Evolutionary conservation across 1,139 yeast species (phyloP).

Genomic region (Meyerozyma smithsonii): DNA sequence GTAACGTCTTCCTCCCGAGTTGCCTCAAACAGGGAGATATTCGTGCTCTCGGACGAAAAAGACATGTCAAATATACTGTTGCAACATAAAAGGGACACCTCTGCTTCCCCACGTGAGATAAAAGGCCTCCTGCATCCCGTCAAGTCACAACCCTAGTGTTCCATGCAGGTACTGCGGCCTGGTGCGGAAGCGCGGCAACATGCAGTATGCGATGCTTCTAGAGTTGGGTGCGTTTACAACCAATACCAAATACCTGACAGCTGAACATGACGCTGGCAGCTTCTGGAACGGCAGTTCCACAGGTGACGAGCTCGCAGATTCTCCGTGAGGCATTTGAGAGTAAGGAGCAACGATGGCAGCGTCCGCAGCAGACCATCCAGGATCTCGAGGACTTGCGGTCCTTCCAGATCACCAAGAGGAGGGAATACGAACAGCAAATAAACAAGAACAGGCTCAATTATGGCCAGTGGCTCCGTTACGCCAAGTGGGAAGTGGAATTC

Average conservation of each 20-base stretch:
- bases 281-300: conserved; percentile 4
- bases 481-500: conserved; percentile 79
- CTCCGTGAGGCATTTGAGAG: conserved; percentile 33
- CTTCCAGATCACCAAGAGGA: conserved; percentile 68
- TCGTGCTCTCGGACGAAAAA: not conserved
- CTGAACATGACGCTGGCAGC: not conserved
- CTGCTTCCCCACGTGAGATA: conserved; percentile 1
- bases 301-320: conserved; percentile 34
- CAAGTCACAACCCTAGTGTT: too few relatives aligned
- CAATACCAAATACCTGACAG: not conserved
- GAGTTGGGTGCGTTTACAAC: too few relatives aligned
- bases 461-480: conserved; percentile 92
- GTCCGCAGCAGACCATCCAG: conserved; percentile 51
- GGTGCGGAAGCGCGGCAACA: not conserved
- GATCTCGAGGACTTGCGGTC: conserved; percentile 80
- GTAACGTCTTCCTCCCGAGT: not conserved
- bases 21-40: not conserved
- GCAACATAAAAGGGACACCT: not conserved
- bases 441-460: conserved; percentile 75
- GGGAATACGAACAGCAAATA: conserved; percentile 80
- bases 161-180: not conserved
- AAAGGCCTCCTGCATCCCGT: too few relatives aligned
- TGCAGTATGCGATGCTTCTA: not conserved
- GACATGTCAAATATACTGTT: not conserved
- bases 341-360: conserved; percentile 32